Percentiles rank a stretch among this genome's conserved stretches.
Conservation (phyloP, 306 rosid genomes). For the Boehmeria nivea region DNA sequence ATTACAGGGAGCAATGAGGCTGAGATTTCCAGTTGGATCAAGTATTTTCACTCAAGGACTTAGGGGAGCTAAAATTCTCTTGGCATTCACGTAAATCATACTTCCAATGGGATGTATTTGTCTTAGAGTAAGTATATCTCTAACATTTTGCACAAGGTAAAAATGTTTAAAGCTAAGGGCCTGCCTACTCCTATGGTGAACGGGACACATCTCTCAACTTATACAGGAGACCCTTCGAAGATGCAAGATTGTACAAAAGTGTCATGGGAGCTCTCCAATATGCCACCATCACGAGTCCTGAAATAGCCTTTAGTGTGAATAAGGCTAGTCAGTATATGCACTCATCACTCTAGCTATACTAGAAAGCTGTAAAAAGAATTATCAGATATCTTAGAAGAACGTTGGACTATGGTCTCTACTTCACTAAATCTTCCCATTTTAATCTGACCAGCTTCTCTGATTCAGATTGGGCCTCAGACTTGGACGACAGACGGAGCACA, state of each 20-base stretch:
- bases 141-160: neutral
- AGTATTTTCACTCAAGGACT: neutral
- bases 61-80: neutral
- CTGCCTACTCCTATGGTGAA: neutral
- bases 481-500: neutral
- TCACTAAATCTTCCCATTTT: neutral
- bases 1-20: neutral
- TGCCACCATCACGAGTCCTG: neutral
- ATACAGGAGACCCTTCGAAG: neutral
- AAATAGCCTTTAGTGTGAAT: neutral
- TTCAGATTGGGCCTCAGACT: slow-evolving; percentile 1
- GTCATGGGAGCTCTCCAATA: neutral
- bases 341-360: neutral
- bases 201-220: neutral
- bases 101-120: no score
- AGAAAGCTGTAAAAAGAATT: neutral
- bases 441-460: neutral
- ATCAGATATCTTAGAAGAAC: neutral
- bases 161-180: neutral
- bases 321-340: neutral
- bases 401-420: neutral
- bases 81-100: no score
- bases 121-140: no score
- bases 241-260: neutral
- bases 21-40: no score